Percentiles rank a stretch among this genome's conserved stretches.
phyloP scores from a whole-genome alignment of 2,329 filamentous ascomycete species.

The Ophiostoma australiae region DNA sequence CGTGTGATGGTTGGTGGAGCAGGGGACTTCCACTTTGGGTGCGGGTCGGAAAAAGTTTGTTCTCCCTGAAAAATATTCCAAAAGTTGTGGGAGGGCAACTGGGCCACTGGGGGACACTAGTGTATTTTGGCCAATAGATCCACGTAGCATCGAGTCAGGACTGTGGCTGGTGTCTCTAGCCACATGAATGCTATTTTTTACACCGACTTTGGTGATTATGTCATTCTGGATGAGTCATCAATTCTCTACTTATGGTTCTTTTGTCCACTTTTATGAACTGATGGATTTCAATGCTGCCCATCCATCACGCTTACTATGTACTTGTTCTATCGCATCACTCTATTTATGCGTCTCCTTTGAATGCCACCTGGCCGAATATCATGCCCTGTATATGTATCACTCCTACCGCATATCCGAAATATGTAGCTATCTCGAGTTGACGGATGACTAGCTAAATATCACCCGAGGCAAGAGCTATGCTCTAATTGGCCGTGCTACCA shows the following conservation, averaged over 20 bases:
- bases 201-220: neutral
- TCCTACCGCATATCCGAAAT: neutral
- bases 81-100: conserved; percentile 29
- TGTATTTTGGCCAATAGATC: conserved; percentile 2
- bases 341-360: no score
- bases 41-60: conserved; percentile 23
- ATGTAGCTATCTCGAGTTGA: neutral
- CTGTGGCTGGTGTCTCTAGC: conserved; percentile 17
- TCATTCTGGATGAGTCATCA: neutral
- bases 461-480: neutral
- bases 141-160: neutral
- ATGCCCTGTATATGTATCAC: no score
- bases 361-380: no score
- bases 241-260: no score
- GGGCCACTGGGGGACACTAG: neutral
- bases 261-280: neutral
- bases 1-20: conserved; percentile 28
- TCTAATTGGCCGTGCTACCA: neutral
- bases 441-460: neutral
- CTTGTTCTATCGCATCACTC: neutral
- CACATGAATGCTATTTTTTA: neutral
- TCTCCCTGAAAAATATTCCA: conserved; percentile 22
- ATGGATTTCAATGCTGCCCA: neutral
- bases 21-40: conserved; percentile 17
- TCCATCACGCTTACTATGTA: neutral